phyloP scores from a whole-genome alignment of 2,329 filamentous ascomycete species.

The Daldinia eschscholtzii region DNA sequence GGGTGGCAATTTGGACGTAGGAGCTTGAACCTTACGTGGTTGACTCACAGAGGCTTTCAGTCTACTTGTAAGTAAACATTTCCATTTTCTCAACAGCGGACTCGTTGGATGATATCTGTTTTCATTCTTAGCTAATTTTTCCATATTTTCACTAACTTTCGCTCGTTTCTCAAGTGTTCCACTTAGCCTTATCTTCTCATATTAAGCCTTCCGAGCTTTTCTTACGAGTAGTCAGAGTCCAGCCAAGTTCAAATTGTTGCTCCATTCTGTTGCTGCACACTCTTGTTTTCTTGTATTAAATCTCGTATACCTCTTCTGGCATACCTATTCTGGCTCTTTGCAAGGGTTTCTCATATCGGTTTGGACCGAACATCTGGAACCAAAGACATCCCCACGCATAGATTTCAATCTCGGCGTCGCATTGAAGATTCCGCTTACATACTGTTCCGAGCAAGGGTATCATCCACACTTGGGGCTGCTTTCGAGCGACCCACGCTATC shows the following conservation, averaged over 20 bases:
- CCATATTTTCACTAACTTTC: background rate
- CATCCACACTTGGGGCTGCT: slow-evolving; percentile 47
- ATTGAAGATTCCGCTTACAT: slow-evolving; percentile 55
- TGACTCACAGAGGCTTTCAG: slow-evolving; percentile 37
- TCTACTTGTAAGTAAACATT: slow-evolving; percentile 47
- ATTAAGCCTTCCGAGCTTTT: background rate
- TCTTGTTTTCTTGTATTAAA: slow-evolving; percentile 14
- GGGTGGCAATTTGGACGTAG: background rate
- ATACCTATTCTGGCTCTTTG: slow-evolving; percentile 9
- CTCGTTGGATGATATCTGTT: background rate
- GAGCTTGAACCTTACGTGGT: background rate
- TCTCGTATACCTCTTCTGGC: slow-evolving; percentile 22
- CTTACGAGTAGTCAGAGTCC: background rate
- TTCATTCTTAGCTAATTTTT: background rate
- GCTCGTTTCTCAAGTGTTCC: background rate
- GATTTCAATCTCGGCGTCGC: slow-evolving; percentile 52
- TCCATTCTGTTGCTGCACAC: background rate
- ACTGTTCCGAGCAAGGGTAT: slow-evolving; percentile 53
- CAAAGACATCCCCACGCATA: slow-evolving; percentile 51
- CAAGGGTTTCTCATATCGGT: slow-evolving; percentile 36
- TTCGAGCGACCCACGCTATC: slow-evolving; percentile 50
- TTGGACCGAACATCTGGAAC: slow-evolving; percentile 43
- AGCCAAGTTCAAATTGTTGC: slow-evolving; percentile 11
- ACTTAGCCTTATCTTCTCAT: slow-evolving; percentile 11
- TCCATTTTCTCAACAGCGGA: slow-evolving; percentile 43